phyloP scores from a whole-genome alignment of 1,139 yeast species.

The Saccharomycopsis crataegensis region DNA sequence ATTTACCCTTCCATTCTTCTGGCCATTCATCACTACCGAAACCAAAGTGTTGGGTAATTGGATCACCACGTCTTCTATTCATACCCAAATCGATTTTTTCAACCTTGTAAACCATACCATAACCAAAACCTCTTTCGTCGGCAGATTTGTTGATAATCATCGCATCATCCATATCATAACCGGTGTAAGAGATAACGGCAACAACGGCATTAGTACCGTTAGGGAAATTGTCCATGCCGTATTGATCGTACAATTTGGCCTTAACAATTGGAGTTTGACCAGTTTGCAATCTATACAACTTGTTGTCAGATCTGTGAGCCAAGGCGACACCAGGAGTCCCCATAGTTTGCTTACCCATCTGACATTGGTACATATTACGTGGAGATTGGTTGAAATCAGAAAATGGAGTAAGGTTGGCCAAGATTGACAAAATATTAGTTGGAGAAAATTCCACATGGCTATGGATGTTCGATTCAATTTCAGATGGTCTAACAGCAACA shows the following conservation, averaged over 20 bases:
- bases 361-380: slow-evolving; percentile 99
- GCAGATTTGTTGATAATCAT: slow-evolving; percentile 97
- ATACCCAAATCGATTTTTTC: slow-evolving; percentile 80
- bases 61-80: slow-evolving; percentile 86
- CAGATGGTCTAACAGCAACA: slow-evolving; percentile 91
- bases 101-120: slow-evolving; percentile 92
- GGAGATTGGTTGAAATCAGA: slow-evolving; percentile 99
- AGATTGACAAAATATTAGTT: slow-evolving; percentile 84
- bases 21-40: slow-evolving; percentile 94
- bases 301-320: slow-evolving; percentile 89
- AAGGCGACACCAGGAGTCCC: slow-evolving; percentile 99
- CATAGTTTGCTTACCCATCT: slow-evolving; percentile 99
- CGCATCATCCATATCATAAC: slow-evolving; percentile 99
- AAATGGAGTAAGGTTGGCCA: slow-evolving; percentile 95
- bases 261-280: slow-evolving; percentile 98
- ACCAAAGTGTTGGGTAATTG: slow-evolving; percentile 90
- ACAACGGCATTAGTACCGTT: slow-evolving; percentile 98
- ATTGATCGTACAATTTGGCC: slow-evolving; percentile 88
- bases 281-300: slow-evolving; percentile 81
- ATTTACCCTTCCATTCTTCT: slow-evolving; percentile 74
- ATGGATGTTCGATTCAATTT: slow-evolving; percentile 74
- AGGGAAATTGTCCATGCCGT: slow-evolving; percentile 97
- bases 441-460: slow-evolving; percentile 93
- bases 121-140: slow-evolving; percentile 96
- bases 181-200: slow-evolving; percentile 97